Evolutionary conservation across 495 filamentous ascomycete species (phyloP), one percentile per base, ranked within the genome.

Genomic region (Bryoglossum gracile): DNA sequence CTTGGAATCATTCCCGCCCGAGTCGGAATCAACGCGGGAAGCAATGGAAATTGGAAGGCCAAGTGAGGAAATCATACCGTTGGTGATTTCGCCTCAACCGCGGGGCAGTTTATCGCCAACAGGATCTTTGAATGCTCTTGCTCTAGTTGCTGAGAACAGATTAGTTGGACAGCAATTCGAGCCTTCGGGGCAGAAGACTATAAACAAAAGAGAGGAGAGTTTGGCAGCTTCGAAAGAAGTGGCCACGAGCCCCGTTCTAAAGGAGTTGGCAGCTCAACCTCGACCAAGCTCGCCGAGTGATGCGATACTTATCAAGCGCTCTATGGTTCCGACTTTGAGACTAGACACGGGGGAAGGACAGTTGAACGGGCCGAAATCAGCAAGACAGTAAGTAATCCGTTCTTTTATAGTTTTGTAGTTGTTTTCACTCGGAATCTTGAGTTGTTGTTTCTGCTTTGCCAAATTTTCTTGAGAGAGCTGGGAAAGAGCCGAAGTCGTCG

Each of bases 201-300:
- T n/a, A n/a, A n/a, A n/a, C n/a, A n/a, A 19, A 8, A 10, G 23
- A 13, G 4, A 9, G 26, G 25, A 16, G 5, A 25, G 6, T n/a
- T 13, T 43, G 8, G 35, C 16, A 18, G 35, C 26, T 21, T 4
- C 19, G 37, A 3, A 10, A n/a, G 40, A 23, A 17, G 26, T 6
- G 46, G n/a, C n/a, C n/a, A n/a, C n/a, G n/a, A n/a, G n/a, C n/a
- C n/a, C n/a, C n/a, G n/a, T n/a, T n/a, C n/a, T n/a, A n/a, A 41
- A 40, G 36, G 16, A 38, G 3, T 38, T 21, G 33, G 18, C 18
- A 3, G 8, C 35, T 5, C 18, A n/a, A 23, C 18, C 24, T 25
- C 47, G 56, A 42, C 54, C 57, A 11, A 19, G 50, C 33, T 60
- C 57, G n/a, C 58, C 58, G 6, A 61, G 58, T 37, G 58, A 61